Conservation (phyloP, 106 monocot species). For the Allium cepa region DNA sequence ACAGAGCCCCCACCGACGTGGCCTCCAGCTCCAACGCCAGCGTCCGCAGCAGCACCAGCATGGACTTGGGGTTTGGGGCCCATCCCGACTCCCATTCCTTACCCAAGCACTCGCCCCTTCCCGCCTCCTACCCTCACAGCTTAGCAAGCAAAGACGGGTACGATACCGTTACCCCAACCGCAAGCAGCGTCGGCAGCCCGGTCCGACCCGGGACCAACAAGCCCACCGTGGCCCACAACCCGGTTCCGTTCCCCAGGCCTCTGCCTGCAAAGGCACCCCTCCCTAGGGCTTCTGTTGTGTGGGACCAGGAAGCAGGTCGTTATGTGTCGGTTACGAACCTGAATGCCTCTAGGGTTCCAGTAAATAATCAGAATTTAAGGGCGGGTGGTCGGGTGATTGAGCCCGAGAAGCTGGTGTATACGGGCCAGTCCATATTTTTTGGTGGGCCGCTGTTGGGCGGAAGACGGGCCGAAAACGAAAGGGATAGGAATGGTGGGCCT, state of each 20-base stretch:
- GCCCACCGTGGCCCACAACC: background rate
- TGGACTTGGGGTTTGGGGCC: constrained; percentile 30
- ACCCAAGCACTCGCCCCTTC: constrained; percentile 36
- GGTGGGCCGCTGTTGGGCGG: constrained; percentile 73
- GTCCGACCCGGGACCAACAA: constrained; percentile 11
- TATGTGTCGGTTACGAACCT: constrained; percentile 56
- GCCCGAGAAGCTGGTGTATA: constrained; percentile 64
- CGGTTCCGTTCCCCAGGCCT: constrained; percentile 16
- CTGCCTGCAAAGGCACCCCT: constrained; percentile 10
- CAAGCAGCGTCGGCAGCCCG: constrained; percentile 84
- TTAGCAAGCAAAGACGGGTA: constrained; percentile 76
- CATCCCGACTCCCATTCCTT: constrained; percentile 7
- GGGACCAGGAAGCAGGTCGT: constrained; percentile 95
- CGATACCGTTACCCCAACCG: constrained; percentile 56
- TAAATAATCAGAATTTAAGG: constrained; percentile 24
- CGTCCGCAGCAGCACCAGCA: constrained; percentile 65
- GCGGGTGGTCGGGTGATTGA: constrained; percentile 8
- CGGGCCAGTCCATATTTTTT: constrained; percentile 91
- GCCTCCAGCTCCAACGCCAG: constrained; percentile 60
- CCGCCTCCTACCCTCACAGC: constrained; percentile 63
- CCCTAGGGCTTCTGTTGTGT: constrained; percentile 67
- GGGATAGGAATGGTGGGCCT: constrained; percentile 12
- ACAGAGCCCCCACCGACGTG: constrained; percentile 16
- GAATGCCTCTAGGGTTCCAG: too few relatives aligned
- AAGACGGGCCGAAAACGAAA: constrained; percentile 20